Evolutionary conservation across 768 basidiomycete genomes (phyloP), one percentile per base, ranked within the genome.

Genomic region (Russula brevipes): DNA sequence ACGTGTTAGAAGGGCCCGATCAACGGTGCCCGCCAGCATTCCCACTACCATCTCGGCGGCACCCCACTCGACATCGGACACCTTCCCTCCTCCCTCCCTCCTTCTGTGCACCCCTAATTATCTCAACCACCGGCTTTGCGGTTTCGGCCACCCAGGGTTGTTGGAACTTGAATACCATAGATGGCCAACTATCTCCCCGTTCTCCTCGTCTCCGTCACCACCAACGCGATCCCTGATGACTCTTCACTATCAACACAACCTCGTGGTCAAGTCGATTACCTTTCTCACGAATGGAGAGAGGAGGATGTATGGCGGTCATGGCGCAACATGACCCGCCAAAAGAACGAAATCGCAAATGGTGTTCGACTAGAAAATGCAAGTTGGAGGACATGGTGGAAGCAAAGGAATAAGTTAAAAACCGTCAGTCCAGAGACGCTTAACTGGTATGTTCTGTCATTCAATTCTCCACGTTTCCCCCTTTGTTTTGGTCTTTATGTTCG

Each of bases 351-450:
- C 72, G 85, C 92, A 6, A 98, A 99, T 73, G 96, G 96, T 52
- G 81, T 89, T 53, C 80, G 96, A 54, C 84, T 99, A 60, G 97
- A 99, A 80, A 99, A 99, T 71, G 97, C 97, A 9, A 92, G 89
- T 64, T 99, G 96, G 96, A 80, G 96, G 46, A 98, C 95, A 1
- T 99, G 96, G 96, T 98, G 95, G 88, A 98, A 98, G 77, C 95
- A 98, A 82, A 81, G 96, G 66, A 97, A 97, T 70, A 91, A 94
- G 68, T 83, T 99, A 65, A 91, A 88, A 78, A 99, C 96, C 0
- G 82, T 99, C 73, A 89, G 87, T 31, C 96, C 96, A 61, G 97
- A 99, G 79, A 97, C 95, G 4, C 85, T 99, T 69, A 99, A 99
- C 75, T 99, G 96, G 96, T 98, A 71, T 70, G 89, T 72, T 54